These are phyloP conservation scores for Niebla homalea DNA, from an alignment of 495 filamentous ascomycete species.

Conservation along the genomic window DNA sequence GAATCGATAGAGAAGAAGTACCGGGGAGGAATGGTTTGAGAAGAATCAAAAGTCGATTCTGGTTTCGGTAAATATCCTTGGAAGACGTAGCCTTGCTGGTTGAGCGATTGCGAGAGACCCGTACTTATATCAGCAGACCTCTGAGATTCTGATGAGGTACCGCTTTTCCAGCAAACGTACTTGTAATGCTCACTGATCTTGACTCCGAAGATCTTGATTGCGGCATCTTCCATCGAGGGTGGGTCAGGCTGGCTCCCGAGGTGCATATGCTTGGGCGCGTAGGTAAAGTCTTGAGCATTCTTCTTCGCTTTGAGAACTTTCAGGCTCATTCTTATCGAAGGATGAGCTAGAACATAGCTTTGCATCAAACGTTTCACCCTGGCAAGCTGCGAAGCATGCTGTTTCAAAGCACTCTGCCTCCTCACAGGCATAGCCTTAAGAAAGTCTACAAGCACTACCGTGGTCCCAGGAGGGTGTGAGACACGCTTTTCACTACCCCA, in stretches of 20 bases:
- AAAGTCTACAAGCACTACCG: conserved; percentile 53
- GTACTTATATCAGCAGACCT: not conserved
- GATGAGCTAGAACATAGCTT: conserved; percentile 62
- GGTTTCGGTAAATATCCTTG: conserved; percentile 4
- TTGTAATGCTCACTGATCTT: conserved; percentile 45
- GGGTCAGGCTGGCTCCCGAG: conserved; percentile 12
- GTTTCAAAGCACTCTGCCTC: conserved; percentile 36
- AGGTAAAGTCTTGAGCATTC: conserved; percentile 55
- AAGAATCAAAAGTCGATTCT: conserved; percentile 22
- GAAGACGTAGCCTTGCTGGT: conserved; percentile 15
- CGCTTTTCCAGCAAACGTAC: conserved; percentile 17
- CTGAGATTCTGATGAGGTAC: not conserved
- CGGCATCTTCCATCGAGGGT: conserved; percentile 48
- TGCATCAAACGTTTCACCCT: conserved; percentile 58
- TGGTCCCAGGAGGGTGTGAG: conserved; percentile 68
- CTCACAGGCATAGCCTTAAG: conserved; percentile 65
- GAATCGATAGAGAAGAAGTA: conserved; percentile 66
- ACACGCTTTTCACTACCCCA: conserved; percentile 27
- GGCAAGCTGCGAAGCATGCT: conserved; percentile 47
- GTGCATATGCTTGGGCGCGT: conserved; percentile 39
- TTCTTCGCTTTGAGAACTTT: conserved; percentile 51
- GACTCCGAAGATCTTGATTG: conserved; percentile 54
- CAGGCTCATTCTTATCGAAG: conserved; percentile 48
- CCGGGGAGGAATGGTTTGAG: conserved; percentile 43
- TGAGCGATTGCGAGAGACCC: conserved; percentile 3